Evolutionary conservation across 164 flowering plant species (phyloP).

Genomic region (Stephania yunnanensis): DNA sequence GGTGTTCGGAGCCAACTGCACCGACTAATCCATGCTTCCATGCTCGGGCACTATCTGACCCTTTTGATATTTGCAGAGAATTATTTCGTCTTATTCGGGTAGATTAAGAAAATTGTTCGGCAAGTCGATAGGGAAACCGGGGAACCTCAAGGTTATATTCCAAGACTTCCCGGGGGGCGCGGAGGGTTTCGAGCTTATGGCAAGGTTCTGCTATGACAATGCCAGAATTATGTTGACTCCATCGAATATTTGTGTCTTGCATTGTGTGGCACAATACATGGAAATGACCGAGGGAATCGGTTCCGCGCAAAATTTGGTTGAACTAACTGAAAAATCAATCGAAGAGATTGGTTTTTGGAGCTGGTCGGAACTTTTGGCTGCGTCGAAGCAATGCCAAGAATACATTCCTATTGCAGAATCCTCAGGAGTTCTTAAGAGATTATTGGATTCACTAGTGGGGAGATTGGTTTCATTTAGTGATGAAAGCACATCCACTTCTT

Average conservation of each 20-base stretch:
- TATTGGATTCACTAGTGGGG: slow-evolving; percentile 31
- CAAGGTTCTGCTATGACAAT: slow-evolving; percentile 54
- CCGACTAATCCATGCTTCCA: no score
- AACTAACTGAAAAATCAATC: slow-evolving; percentile 37
- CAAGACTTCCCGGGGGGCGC: slow-evolving; percentile 64
- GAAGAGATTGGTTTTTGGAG: slow-evolving; percentile 43
- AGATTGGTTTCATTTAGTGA: slow-evolving; percentile 26
- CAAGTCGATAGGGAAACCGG: slow-evolving; percentile 6
- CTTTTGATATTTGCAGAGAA: slow-evolving; percentile 27
- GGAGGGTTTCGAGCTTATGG: slow-evolving; percentile 53
- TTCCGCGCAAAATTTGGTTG: slow-evolving; percentile 24
- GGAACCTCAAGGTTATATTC: slow-evolving; percentile 39
- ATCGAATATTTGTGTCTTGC: slow-evolving; percentile 33
- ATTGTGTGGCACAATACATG: slow-evolving; percentile 43
- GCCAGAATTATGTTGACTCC: slow-evolving; percentile 37
- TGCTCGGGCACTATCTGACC: neutral
- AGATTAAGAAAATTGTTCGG: slow-evolving; percentile 36
- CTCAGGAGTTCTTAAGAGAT: slow-evolving; percentile 27
- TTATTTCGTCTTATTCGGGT: slow-evolving; percentile 37
- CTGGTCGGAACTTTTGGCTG: slow-evolving; percentile 49
- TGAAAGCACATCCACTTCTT: slow-evolving; percentile 32
- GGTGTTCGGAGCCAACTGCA: no score
- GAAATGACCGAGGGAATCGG: slow-evolving; percentile 32
- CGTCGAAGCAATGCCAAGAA: slow-evolving; percentile 45
- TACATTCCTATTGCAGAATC: slow-evolving; percentile 19